Evolutionary conservation across 23 red algal genomes (phyloP).

Genomic region (Chondrus crispus): DNA sequence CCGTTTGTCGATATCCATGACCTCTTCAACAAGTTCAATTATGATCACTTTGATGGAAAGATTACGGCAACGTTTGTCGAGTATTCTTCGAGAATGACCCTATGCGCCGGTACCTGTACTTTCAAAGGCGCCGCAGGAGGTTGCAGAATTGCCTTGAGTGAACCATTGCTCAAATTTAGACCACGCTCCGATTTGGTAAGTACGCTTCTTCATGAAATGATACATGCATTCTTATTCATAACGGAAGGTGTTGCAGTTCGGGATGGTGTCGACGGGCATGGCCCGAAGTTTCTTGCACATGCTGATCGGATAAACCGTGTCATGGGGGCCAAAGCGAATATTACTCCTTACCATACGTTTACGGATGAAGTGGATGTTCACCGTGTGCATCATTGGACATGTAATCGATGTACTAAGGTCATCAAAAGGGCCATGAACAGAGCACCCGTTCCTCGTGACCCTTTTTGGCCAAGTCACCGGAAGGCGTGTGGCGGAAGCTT

Average conservation of each 20-base stretch:
- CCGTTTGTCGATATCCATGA: slow-evolving; percentile 64
- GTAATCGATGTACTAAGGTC: slow-evolving; percentile 36
- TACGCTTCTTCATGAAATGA: slow-evolving; percentile 79
- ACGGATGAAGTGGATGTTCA: slow-evolving; percentile 55
- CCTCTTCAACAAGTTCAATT: slow-evolving; percentile 62
- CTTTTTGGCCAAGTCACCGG: slow-evolving; percentile 54
- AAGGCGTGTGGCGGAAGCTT: slow-evolving; percentile 32
- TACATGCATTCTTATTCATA: slow-evolving; percentile 73
- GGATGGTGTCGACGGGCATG: slow-evolving; percentile 61
- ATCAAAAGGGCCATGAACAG: slow-evolving; percentile 80
- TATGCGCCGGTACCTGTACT: slow-evolving; percentile 69
- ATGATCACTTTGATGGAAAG: slow-evolving; percentile 43
- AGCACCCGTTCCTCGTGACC: slow-evolving; percentile 51
- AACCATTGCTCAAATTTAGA: slow-evolving; percentile 55
- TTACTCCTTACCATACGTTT: slow-evolving; percentile 75
- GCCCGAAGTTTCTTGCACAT: slow-evolving; percentile 26
- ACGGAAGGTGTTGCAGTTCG: slow-evolving; percentile 27
- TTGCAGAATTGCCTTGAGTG: slow-evolving; percentile 65
- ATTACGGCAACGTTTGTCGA: slow-evolving; percentile 61
- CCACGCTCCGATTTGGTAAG: slow-evolving; percentile 50
- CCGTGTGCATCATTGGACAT: slow-evolving; percentile 64
- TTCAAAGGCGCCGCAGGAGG: slow-evolving; percentile 19
- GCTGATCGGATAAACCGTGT: slow-evolving; percentile 29
- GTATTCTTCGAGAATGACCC: slow-evolving; percentile 62
- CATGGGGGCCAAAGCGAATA: slow-evolving; percentile 7